Percentiles rank a stretch among this genome's conserved stretches.
Evolutionary conservation across 352 stramenopile species (phyloP).

Genomic region (Phytophthora parvispora): DNA sequence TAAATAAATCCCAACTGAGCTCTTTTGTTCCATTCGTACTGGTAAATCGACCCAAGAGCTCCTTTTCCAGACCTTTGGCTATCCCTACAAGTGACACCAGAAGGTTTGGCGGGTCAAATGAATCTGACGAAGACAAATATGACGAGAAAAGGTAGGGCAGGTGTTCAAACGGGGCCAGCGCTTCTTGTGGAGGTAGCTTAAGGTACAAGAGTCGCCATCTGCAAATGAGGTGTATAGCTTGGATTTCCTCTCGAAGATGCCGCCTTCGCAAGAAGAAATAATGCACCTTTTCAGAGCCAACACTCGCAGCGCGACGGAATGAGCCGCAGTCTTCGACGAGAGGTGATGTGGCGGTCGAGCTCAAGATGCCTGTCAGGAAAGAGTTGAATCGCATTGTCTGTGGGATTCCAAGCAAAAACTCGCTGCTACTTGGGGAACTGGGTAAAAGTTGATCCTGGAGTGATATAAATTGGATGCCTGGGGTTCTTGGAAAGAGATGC

Average conservation of each 20-base stretch:
- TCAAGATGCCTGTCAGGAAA: conserved; percentile 51
- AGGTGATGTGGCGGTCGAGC: neutral
- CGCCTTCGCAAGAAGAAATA: conserved; percentile 66
- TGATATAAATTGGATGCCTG: conserved; percentile 56
- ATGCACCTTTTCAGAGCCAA: conserved; percentile 23
- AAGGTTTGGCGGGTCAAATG: conserved; percentile 37
- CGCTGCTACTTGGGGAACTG: neutral
- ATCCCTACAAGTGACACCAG: conserved; percentile 41
- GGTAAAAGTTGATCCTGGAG: conserved; percentile 45
- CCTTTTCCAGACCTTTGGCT: conserved; percentile 38
- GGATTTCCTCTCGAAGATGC: conserved; percentile 46
- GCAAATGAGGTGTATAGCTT: conserved; percentile 63
- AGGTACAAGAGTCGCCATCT: conserved; percentile 72
- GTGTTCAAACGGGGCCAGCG: conserved; percentile 67
- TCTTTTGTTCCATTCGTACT: neutral
- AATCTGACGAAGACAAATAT: conserved; percentile 19
- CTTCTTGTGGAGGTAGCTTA: conserved; percentile 49
- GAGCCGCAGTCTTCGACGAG: neutral
- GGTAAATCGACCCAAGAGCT: conserved; percentile 12
- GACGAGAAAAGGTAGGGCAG: conserved; percentile 50
- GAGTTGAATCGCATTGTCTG: conserved; percentile 65
- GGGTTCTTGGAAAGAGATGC: conserved; percentile 38
- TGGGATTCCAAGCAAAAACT: conserved; percentile 39
- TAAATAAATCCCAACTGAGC: conserved; percentile 13
- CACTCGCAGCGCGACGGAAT: neutral